A percentile compares a stretch with the other conserved stretches of the same genome.
These are phyloP conservation scores for Leccinum longicurvipes DNA, from an alignment of 768 basidiomycete species.

Conservation along the genomic window DNA sequence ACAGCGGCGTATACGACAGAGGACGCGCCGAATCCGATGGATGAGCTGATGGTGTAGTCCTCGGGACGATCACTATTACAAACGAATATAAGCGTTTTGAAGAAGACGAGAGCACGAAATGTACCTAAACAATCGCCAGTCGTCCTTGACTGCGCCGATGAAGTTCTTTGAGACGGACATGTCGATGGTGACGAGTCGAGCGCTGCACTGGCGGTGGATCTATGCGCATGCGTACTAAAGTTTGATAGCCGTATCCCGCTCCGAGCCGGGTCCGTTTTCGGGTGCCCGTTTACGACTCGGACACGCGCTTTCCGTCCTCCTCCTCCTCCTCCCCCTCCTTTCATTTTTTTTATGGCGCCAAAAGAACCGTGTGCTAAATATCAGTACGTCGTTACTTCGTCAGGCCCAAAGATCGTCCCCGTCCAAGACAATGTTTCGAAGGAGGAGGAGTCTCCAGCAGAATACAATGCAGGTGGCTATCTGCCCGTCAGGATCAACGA, in stretches of 20 bases:
- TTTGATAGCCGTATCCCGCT: constrained; percentile 8
- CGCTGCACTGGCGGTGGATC: too few relatives aligned
- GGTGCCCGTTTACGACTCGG: background rate
- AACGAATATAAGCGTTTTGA: background rate
- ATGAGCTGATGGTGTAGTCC: constrained; percentile 73
- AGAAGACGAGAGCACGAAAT: background rate
- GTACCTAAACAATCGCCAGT: constrained; percentile 80
- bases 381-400: constrained; percentile 68
- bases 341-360: constrained; percentile 52
- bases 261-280: constrained; percentile 23
- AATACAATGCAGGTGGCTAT: constrained; percentile 82
- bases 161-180: constrained; percentile 38
- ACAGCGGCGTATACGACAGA: constrained; percentile 84
- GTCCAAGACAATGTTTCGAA: constrained; percentile 63
- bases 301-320: background rate
- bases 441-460: constrained; percentile 81
- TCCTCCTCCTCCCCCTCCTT: background rate
- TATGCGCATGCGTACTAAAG: background rate
- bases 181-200: background rate
- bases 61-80: constrained; percentile 63
- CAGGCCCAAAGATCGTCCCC: constrained; percentile 67
- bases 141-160: constrained; percentile 80
- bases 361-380: constrained; percentile 67
- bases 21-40: constrained; percentile 90
- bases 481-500: constrained; percentile 79